Conservation (phyloP, 202 grass and related monocot species). For the Elaeis oleifera region DNA sequence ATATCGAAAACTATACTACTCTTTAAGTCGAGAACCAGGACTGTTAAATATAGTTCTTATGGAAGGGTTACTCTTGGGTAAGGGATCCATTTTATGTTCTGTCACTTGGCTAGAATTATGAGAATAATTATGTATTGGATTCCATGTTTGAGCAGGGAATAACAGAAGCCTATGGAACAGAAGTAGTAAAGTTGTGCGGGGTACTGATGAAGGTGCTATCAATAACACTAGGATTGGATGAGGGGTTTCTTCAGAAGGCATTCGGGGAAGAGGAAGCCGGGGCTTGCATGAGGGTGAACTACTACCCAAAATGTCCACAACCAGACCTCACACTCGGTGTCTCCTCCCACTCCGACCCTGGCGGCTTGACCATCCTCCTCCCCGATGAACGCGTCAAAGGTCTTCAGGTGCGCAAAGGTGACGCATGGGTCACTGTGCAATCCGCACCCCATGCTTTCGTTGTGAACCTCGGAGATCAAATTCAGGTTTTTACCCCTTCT, state of each 20-base stretch:
- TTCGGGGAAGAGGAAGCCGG: neutral
- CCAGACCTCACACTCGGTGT: constrained; percentile 10
- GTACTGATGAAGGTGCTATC: neutral
- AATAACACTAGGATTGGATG: neutral
- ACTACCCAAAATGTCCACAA: constrained; percentile 13
- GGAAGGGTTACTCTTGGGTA: too few relatives aligned
- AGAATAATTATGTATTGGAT: too few relatives aligned
- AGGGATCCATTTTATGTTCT: too few relatives aligned
- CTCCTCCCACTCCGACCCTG: constrained; percentile 20
- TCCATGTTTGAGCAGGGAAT: constrained; percentile 1
- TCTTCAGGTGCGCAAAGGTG: constrained; percentile 10
- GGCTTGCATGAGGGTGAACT: constrained; percentile 8
- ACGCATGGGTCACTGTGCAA: constrained; percentile 6
- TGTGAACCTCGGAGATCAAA: constrained; percentile 20
- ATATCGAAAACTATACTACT: too few relatives aligned
- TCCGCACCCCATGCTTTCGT: neutral
- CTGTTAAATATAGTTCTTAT: too few relatives aligned
- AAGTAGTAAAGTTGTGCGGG: neutral
- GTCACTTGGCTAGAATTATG: too few relatives aligned
- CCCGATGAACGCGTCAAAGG: constrained; percentile 3
- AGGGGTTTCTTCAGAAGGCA: neutral
- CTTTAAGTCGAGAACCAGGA: too few relatives aligned
- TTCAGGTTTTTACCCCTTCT: neutral
- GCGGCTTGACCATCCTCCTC: constrained; percentile 8
- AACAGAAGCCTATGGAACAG: neutral